Conservation (phyloP, 805 yeast genomes). For the Schwanniomyces pseudopolymorphus region DNA sequence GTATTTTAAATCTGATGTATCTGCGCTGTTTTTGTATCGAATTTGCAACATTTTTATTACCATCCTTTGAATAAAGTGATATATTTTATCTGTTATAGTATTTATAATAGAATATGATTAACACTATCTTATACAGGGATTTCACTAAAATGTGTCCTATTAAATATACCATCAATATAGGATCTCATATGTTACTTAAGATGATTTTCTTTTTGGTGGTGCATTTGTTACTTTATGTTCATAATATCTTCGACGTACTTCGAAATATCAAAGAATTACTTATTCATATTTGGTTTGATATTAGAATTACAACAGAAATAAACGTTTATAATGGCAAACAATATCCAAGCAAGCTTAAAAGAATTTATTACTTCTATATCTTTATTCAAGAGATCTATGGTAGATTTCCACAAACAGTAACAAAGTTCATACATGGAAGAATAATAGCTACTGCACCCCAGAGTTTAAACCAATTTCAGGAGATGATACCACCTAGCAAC, state of each 20-base stretch:
- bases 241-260: no score
- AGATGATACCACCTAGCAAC: conserved; percentile 8
- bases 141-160: no score
- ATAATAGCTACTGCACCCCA: conserved; percentile 7
- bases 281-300: neutral
- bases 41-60: no score
- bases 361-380: neutral
- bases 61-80: no score
- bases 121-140: no score
- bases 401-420: conserved; percentile 5
- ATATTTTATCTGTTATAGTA: no score
- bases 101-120: no score
- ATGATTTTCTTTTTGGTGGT: neutral
- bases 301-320: neutral
- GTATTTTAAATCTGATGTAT: neutral
- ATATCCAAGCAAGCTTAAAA: neutral
- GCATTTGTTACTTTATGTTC: no score
- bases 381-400: conserved; percentile 8
- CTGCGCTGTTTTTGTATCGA: no score
- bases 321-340: neutral
- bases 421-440: conserved; percentile 5
- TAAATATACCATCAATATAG: no score
- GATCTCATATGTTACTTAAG: neutral
- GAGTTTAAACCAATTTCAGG: conserved; percentile 6
- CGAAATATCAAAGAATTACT: neutral